A percentile compares a stretch with the other conserved stretches of the same genome.
Evolutionary conservation across 495 filamentous ascomycete species (phyloP).

Genomic region (Xylona heveae): DNA sequence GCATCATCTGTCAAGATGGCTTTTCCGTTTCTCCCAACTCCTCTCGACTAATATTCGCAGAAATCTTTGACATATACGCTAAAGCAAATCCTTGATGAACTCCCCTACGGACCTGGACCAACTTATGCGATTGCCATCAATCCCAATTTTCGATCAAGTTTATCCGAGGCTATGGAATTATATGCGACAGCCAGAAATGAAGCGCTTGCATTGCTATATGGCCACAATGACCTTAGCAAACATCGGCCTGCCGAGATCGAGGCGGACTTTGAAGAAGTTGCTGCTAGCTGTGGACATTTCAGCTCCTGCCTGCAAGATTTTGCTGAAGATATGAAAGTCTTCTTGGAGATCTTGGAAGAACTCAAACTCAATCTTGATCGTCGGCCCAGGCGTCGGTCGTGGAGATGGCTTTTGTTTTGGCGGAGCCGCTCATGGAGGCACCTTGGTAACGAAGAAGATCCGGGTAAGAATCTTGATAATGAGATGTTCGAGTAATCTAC

Average conservation of each 20-base stretch:
- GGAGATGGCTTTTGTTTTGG: slow-evolving; percentile 84
- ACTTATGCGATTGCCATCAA: slow-evolving; percentile 50
- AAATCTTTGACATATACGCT: slow-evolving; percentile 83
- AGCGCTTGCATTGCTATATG: slow-evolving; percentile 60
- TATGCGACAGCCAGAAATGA: slow-evolving; percentile 53
- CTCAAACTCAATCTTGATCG: slow-evolving; percentile 46
- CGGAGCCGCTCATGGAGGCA: slow-evolving; percentile 10
- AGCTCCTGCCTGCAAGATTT: slow-evolving; percentile 74
- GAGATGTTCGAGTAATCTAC: not conserved
- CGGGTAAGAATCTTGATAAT: not conserved
- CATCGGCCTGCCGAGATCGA: slow-evolving; percentile 47
- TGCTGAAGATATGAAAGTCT: slow-evolving; percentile 67
- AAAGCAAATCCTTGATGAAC: slow-evolving; percentile 67
- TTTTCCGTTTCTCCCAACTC: not conserved
- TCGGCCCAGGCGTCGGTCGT: slow-evolving; percentile 34
- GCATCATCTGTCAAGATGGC: slow-evolving; percentile 1
- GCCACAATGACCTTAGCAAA: slow-evolving; percentile 43
- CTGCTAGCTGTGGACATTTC: slow-evolving; percentile 89
- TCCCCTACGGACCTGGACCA: slow-evolving; percentile 51
- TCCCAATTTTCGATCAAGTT: slow-evolving; percentile 52
- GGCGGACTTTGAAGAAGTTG: slow-evolving; percentile 89
- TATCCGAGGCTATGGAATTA: slow-evolving; percentile 55
- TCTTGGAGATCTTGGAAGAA: slow-evolving; percentile 68
- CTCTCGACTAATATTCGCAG: slow-evolving; percentile 12
- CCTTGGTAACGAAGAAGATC: not conserved